phyloP scores from a whole-genome alignment of 305 asterid species.

The Fraxinus floribunda region DNA sequence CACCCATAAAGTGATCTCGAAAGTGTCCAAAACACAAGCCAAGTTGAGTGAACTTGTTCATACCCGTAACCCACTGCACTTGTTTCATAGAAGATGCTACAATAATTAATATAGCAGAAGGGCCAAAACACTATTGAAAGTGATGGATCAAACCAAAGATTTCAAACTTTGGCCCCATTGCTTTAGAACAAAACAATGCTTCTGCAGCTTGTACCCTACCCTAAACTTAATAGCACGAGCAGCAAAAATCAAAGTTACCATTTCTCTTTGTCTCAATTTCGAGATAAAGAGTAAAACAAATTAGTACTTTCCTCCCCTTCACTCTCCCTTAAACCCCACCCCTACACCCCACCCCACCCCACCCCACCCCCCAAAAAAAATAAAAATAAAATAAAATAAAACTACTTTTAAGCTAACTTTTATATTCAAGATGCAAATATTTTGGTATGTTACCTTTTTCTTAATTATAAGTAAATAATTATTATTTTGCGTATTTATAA shows the following conservation, averaged over 20 bases:
- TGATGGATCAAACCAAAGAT: constrained; percentile 1
- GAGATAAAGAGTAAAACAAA: too few relatives aligned
- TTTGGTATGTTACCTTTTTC: neutral
- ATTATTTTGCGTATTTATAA: too few relatives aligned
- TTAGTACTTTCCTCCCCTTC: neutral
- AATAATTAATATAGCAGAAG: neutral
- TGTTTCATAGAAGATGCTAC: constrained; percentile 2
- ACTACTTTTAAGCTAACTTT: too few relatives aligned
- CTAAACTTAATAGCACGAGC: too few relatives aligned
- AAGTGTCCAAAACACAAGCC: neutral
- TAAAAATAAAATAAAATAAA: too few relatives aligned
- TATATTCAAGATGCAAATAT: neutral
- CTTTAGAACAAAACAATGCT: neutral
- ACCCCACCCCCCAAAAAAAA: too few relatives aligned
- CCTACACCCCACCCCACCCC: too few relatives aligned
- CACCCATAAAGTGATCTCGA: neutral
- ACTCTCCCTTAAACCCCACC: neutral
- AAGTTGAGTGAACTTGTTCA: neutral
- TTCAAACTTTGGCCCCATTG: constrained; percentile 6
- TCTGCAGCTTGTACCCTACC: neutral
- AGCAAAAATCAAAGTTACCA: neutral
- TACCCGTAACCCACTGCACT: neutral
- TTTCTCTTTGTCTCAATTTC: too few relatives aligned
- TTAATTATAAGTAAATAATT: too few relatives aligned
- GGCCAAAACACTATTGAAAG: neutral